Conservation (phyloP, 768 basidiomycete species). For the Cystofilobasidium macerans region DNA sequence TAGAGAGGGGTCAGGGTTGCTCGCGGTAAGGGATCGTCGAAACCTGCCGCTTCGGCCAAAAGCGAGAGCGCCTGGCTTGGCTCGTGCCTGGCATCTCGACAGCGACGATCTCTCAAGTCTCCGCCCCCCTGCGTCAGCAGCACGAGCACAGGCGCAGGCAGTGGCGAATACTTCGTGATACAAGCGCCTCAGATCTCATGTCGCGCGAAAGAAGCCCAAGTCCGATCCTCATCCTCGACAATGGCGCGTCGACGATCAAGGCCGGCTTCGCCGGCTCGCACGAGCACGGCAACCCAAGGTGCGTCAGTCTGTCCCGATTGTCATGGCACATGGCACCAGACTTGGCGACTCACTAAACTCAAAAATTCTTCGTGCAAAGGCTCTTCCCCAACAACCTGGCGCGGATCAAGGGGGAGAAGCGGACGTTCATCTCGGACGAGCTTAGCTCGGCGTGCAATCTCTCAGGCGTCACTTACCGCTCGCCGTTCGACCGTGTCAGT, state of each 20-base stretch:
- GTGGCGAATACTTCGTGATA: too few species aligned
- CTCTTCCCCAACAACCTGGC: slow-evolving; percentile 70
- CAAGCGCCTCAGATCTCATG: too few species aligned
- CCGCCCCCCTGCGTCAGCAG: too few species aligned
- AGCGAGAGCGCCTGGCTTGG: too few species aligned
- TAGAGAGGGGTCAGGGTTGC: too few species aligned
- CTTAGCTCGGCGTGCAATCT: slow-evolving; percentile 62
- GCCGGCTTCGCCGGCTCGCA: slow-evolving; percentile 46
- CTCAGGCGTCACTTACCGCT: slow-evolving; percentile 65
- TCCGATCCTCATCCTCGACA: slow-evolving; percentile 64
- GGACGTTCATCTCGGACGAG: slow-evolving; percentile 77
- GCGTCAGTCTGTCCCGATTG: neutral
- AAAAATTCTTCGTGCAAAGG: slow-evolving; percentile 39
- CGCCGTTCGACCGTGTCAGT: slow-evolving; percentile 77
- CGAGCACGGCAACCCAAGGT: slow-evolving; percentile 11
- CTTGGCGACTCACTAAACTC: too few species aligned
- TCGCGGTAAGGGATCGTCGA: too few species aligned
- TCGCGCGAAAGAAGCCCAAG: slow-evolving; percentile 4
- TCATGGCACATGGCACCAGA: too few species aligned
- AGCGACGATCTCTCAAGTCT: too few species aligned
- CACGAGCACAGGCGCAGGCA: too few species aligned
- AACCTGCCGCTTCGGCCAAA: too few species aligned
- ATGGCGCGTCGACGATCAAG: slow-evolving; percentile 76
- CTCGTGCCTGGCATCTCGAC: too few species aligned
- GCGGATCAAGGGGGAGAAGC: slow-evolving; percentile 71